Evolutionary conservation across 768 basidiomycete genomes (phyloP), one percentile per base, ranked within the genome.

Genomic region (Russula olivacea): DNA sequence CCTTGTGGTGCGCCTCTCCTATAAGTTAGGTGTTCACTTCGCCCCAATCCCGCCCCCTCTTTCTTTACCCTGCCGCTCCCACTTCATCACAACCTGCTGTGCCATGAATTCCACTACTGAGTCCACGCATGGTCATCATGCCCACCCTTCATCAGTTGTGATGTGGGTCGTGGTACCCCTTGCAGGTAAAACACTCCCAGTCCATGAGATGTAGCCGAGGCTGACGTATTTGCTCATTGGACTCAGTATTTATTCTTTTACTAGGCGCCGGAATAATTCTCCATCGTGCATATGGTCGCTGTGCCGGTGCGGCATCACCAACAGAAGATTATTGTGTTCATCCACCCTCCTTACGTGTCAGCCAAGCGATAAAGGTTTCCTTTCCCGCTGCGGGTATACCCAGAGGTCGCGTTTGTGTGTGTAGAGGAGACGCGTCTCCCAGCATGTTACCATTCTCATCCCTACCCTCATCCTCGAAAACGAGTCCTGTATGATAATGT

Each of bases 201-300:
- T 47, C 11, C 43, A 14, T 4, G 40, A 23, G 6, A 2, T 17
- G 8, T 53, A 11, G 15, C n/a, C 38, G 9, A 4, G 11, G 36
- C 45, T 59, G 38, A 63, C 38, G 19, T 0, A 50, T 47, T 23
- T 48, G 4, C 15, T 38, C 23, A 10, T 34, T 28, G 25, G 47
- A 11, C 17, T 5, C 32, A 64, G 63, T 60, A 15, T 32, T 60
- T n/a, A 14, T 64, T 11, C 12, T 64, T 5, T 51, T 60, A n/a
- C n/a, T n/a, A 34, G 48, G 30, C 23, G 40, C 50, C 9, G 54
- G 54, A 14, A 51, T 34, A 19, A 38, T 56, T 19, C 9, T 60
- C 14, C 25, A 34, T 45, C 40, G 19, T 34, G 32, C 23, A 25
- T 21, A 34, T 54, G n/a, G 40, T 21, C 58, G 48, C 8, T 17